A percentile compares a stretch with the other conserved stretches of the same genome.
Evolutionary conservation across 768 basidiomycete species (phyloP).

Genomic region (Suillus decipiens): DNA sequence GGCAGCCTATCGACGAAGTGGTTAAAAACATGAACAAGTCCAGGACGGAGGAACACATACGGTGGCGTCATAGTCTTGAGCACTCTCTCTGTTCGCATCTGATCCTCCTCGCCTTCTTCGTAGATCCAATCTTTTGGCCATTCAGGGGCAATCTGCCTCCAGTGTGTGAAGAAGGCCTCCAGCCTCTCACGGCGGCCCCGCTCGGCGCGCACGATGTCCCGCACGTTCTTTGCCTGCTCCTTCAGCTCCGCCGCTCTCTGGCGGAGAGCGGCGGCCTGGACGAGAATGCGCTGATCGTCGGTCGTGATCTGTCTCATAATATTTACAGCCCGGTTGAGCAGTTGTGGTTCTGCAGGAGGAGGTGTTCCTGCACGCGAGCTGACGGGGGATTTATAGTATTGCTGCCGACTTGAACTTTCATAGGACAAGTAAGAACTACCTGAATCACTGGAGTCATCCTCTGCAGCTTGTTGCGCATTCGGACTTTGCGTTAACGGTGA

Average conservation of each 20-base stretch:
- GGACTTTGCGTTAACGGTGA: background rate
- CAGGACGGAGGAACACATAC: background rate
- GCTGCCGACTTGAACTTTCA: conserved; percentile 15
- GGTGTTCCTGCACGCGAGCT: conserved; percentile 29
- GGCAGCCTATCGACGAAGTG: background rate
- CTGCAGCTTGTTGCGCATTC: background rate
- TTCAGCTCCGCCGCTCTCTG: conserved; percentile 21
- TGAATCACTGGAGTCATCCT: conserved; percentile 21
- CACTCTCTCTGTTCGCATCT: background rate
- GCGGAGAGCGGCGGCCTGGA: conserved; percentile 13
- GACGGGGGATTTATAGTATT: conserved; percentile 22
- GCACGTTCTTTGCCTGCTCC: conserved; percentile 23
- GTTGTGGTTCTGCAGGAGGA: conserved; percentile 14
- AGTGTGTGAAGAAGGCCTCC: conserved; percentile 30
- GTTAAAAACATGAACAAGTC: background rate
- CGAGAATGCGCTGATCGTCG: conserved; percentile 21
- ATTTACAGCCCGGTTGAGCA: conserved; percentile 24
- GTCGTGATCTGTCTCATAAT: conserved; percentile 29
- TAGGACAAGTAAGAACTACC: conserved; percentile 29
- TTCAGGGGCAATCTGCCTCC: conserved; percentile 24
- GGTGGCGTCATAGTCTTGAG: background rate
- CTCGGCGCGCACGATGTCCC: conserved; percentile 26
- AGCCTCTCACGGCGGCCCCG: conserved; percentile 27
- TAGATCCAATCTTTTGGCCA: conserved; percentile 31
- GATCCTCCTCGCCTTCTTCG: conserved; percentile 8